These are phyloP conservation scores for Amylostereum areolatum DNA, from an alignment of 1,284 basidiomycete species.

Conservation along the genomic window DNA sequence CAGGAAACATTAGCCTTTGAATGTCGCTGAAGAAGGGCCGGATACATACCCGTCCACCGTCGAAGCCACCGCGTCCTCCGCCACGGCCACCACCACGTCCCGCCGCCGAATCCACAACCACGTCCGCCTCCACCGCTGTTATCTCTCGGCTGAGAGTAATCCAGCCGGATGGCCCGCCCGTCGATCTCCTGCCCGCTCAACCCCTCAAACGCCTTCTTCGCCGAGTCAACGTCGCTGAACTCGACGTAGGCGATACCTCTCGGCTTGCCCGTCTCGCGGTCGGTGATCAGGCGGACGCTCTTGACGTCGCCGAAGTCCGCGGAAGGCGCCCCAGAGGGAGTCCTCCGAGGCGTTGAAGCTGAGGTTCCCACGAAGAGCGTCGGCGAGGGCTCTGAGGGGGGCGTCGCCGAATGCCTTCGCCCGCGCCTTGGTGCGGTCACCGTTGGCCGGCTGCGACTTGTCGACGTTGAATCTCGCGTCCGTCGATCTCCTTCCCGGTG, in stretches of 20 bases:
- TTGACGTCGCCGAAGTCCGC: slow-evolving; percentile 87
- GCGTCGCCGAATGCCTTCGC: slow-evolving; percentile 76
- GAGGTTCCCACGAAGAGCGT: slow-evolving; percentile 90
- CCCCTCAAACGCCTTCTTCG: slow-evolving; percentile 76
- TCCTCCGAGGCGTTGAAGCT: slow-evolving; percentile 83
- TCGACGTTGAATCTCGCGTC: slow-evolving; percentile 87
- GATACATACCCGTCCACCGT: slow-evolving; percentile 27
- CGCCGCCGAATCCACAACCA: slow-evolving; percentile 36
- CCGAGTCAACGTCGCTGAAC: slow-evolving; percentile 76
- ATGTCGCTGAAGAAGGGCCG: neutral
- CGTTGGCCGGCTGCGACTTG: slow-evolving; percentile 59
- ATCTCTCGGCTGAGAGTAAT: slow-evolving; percentile 87
- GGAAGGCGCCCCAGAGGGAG: slow-evolving; percentile 87
- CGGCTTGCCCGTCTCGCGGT: slow-evolving; percentile 84
- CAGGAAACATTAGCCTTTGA: neutral
- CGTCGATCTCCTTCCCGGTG: slow-evolving; percentile 87
- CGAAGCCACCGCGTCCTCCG: slow-evolving; percentile 31
- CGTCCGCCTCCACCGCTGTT: slow-evolving; percentile 48
- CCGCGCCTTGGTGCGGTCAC: slow-evolving; percentile 45
- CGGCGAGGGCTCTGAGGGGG: slow-evolving; percentile 64
- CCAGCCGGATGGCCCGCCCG: slow-evolving; percentile 79
- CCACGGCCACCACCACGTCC: slow-evolving; percentile 34
- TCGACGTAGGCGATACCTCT: slow-evolving; percentile 99
- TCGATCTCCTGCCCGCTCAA: slow-evolving; percentile 76
- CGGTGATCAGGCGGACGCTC: slow-evolving; percentile 88